A percentile compares a stretch with the other conserved stretches of the same genome.
Conservation (phyloP, 2,329 filamentous ascomycete genomes). For the Aureobasidium sp. region DNA sequence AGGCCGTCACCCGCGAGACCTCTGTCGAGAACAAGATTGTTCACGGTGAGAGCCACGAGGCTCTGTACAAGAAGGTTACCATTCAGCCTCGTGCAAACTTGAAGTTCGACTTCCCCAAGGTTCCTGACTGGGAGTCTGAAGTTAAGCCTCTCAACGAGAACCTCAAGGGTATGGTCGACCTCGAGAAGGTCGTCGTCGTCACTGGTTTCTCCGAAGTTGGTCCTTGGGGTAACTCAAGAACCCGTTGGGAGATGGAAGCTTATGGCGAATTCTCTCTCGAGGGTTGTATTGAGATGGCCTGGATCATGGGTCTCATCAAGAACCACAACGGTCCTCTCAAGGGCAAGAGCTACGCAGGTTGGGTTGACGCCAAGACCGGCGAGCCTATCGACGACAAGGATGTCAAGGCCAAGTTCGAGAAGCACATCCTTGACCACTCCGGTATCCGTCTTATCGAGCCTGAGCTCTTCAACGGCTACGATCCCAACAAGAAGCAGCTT, state of each 20-base stretch:
- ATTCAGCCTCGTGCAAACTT: slow-evolving; percentile 94
- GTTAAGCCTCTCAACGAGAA: slow-evolving; percentile 80
- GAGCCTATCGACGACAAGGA: slow-evolving; percentile 98
- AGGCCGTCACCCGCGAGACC: slow-evolving; percentile 91
- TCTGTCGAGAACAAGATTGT: slow-evolving; percentile 95
- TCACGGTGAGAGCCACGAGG: slow-evolving; percentile 87
- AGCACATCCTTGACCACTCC: slow-evolving; percentile 89
- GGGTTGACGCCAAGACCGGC: slow-evolving; percentile 89
- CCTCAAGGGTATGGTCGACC: slow-evolving; percentile 95
- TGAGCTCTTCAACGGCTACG: slow-evolving; percentile 92
- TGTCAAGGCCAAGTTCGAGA: slow-evolving; percentile 95
- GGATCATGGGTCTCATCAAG: slow-evolving; percentile 99
- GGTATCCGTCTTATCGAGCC: slow-evolving; percentile 97
- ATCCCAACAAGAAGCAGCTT: slow-evolving; percentile 97
- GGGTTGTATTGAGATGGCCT: slow-evolving; percentile 98
- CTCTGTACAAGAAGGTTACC: slow-evolving; percentile 87
- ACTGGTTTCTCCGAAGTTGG: slow-evolving; percentile 95
- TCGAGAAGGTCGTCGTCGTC: slow-evolving; percentile 96
- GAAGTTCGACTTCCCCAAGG: slow-evolving; percentile 88
- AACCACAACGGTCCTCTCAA: slow-evolving; percentile 96
- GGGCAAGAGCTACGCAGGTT: slow-evolving; percentile 92
- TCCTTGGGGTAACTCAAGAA: slow-evolving; percentile 97
- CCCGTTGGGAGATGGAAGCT: slow-evolving; percentile 98
- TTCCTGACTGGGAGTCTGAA: slow-evolving; percentile 88
- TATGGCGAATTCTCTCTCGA: slow-evolving; percentile 94